These are phyloP conservation scores for Ascomycota sp. DNA, from an alignment of 2,329 filamentous ascomycete species.

Conservation along the genomic window DNA sequence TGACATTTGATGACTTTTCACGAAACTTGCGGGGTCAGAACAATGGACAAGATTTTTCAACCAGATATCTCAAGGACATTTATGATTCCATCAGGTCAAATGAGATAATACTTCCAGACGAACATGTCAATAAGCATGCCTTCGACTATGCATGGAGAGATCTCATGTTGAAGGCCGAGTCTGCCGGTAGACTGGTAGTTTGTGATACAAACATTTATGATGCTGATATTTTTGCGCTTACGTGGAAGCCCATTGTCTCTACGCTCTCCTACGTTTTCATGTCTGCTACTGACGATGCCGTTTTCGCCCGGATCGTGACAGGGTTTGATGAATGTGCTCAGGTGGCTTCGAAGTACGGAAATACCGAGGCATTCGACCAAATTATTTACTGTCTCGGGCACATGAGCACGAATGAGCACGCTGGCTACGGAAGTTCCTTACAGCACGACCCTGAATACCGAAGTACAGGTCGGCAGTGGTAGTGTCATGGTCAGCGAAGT, in stretches of 20 bases:
- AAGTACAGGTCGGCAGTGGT: conserved; percentile 78
- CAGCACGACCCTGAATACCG: conserved; percentile 80
- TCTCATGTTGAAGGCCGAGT: conserved; percentile 64
- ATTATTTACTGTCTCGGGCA: conserved; percentile 79
- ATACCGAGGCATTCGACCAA: conserved; percentile 76
- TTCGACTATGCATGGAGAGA: conserved; percentile 98
- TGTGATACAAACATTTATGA: conserved; percentile 91
- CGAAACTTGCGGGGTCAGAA: conserved; percentile 86
- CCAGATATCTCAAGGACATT: conserved; percentile 67
- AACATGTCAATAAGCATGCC: conserved; percentile 89
- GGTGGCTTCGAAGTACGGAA: conserved; percentile 67
- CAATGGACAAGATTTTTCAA: conserved; percentile 61
- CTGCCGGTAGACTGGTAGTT: conserved; percentile 50
- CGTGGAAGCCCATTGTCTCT: conserved; percentile 86
- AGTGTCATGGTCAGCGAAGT: conserved; percentile 98
- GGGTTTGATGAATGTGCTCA: conserved; percentile 93
- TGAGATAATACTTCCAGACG: conserved; percentile 91
- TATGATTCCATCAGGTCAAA: conserved; percentile 81
- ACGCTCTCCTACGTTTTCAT: conserved; percentile 97
- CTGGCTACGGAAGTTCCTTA: conserved; percentile 55
- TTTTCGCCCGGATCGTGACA: conserved; percentile 81
- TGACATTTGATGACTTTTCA: conserved; percentile 67
- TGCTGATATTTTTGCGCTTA: conserved; percentile 90
- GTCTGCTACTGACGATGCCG: conserved; percentile 89
- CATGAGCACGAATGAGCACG: conserved; percentile 83